Percentiles rank a stretch among this genome's conserved stretches.
Conservation (phyloP, 495 filamentous ascomycete genomes). For the Chaetomidium leptoderma region DNA sequence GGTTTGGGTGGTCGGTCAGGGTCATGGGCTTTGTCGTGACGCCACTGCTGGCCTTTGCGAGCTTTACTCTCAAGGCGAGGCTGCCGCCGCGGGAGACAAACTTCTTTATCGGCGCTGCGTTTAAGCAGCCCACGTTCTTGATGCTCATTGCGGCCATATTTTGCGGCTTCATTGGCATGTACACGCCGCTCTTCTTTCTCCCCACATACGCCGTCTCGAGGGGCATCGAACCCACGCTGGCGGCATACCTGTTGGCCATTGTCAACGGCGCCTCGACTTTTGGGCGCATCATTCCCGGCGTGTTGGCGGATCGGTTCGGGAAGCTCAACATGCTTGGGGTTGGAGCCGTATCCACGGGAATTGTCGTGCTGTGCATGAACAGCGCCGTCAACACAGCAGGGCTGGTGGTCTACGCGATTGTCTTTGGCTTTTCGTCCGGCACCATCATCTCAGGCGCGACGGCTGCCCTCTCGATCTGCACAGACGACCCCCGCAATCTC, state of each 20-base stretch:
- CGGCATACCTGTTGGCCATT: constrained; percentile 53
- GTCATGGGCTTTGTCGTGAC: constrained; percentile 55
- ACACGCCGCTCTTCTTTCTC: constrained; percentile 55
- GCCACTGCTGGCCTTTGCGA: constrained; percentile 44
- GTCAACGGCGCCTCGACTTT: constrained; percentile 53
- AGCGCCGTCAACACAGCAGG: constrained; percentile 33
- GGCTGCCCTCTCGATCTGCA: constrained; percentile 40
- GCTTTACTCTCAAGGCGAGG: constrained; percentile 40
- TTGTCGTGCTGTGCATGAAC: constrained; percentile 45
- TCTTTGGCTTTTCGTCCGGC: constrained; percentile 41
- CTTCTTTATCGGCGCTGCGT: constrained; percentile 43
- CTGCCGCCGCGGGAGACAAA: constrained; percentile 41
- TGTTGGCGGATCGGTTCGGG: constrained; percentile 53
- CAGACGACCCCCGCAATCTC: constrained; percentile 42
- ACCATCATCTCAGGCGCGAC: constrained; percentile 45
- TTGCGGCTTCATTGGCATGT: constrained; percentile 50
- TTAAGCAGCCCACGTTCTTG: constrained; percentile 34
- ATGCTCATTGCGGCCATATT: constrained; percentile 41
- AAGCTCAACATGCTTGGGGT: constrained; percentile 45
- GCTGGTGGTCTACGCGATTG: constrained; percentile 38
- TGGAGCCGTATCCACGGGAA: constrained; percentile 32
- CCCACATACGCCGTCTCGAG: constrained; percentile 47
- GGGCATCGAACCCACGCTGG: constrained; percentile 47
- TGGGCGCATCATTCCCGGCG: constrained; percentile 54
- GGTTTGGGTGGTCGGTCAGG: constrained; percentile 59